Evolutionary conservation across 129 eudicot species (phyloP), one percentile per base, ranked within the genome.

Genomic region (Chrysanthemum lavandulifolium): DNA sequence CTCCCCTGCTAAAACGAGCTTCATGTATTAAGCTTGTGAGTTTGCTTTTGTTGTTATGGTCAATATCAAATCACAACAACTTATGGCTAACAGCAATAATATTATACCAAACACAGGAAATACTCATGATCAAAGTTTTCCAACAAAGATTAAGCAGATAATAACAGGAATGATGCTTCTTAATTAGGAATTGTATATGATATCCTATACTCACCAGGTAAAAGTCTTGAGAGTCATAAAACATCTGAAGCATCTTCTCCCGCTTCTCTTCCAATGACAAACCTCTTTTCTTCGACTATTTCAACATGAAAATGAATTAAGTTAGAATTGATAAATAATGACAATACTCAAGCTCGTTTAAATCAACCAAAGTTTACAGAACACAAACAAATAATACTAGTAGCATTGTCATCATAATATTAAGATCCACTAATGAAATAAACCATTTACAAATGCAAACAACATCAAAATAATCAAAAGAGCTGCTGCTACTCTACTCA

Each of bases 271-370:
- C 97, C 82, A 89, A 61, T 9, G 97, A 89, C 73, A 89, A 96
- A 15, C 98, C 97, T 82, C 98, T 76, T 80, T 93, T 93, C 96
- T 93, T 93, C 5, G 98, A 93, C 98, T 91, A 69, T 67, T 64
- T 31, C 78, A 85, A n/a, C 73, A 52, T 21, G 59, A 76, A 82
- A 57, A 27, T 40, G 49, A 19, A 71, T 65, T 67, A 83, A 47
- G 52, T 53, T 57, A 8, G 45, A 63, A 5, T 61, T 27, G 48
- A 69, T 36, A 40, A 40, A 40, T 6, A 6, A 40, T 59, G 5
- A 58, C 40, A 51, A 58, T 58, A 29, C 5, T 6, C 21, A 33
- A 73, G 1, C 70, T 11, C 52, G 8, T 5, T 29, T 6, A 50
- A 51, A 64, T 29, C 49, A 3, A 11, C 7, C 1, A 19, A n/a